phyloP scores from a whole-genome alignment of 345 rosid genomes.

The Rhodomyrtus tomentosa region DNA sequence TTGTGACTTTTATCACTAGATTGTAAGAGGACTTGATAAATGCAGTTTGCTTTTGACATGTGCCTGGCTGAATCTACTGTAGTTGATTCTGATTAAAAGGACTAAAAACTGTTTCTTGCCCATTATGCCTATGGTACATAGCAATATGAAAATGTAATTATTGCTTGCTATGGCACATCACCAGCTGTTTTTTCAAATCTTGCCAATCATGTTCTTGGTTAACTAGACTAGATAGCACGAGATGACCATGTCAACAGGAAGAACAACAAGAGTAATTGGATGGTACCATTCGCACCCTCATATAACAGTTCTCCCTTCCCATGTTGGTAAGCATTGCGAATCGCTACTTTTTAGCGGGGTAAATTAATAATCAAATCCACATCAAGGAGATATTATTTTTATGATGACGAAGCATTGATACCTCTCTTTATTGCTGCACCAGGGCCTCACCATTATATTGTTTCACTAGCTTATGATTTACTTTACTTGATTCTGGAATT shows the following conservation, averaged over 20 bases:
- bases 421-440: not conserved
- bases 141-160: not conserved
- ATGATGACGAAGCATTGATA: not conserved
- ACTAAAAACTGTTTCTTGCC: not conserved
- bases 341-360: not conserved
- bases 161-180: not conserved
- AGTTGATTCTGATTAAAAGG: not conserved
- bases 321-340: constrained; percentile 54
- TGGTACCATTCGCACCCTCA: constrained; percentile 99
- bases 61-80: not conserved
- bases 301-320: constrained; percentile 95
- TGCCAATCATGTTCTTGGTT: not conserved
- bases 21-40: not conserved
- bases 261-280: constrained; percentile 91
- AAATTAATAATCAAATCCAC: not conserved
- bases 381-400: not conserved
- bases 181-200: not conserved
- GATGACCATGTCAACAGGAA: constrained; percentile 71
- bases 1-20: not conserved
- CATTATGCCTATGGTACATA: not conserved
- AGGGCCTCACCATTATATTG: not conserved
- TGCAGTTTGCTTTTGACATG: not conserved
- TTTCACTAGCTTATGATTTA: not conserved
- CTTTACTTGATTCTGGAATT: not conserved
- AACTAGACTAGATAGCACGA: constrained; percentile 43